These are phyloP conservation scores for Porcisia hertigi DNA, from an alignment of 208 protist genomes.

Conservation along the genomic window DNA sequence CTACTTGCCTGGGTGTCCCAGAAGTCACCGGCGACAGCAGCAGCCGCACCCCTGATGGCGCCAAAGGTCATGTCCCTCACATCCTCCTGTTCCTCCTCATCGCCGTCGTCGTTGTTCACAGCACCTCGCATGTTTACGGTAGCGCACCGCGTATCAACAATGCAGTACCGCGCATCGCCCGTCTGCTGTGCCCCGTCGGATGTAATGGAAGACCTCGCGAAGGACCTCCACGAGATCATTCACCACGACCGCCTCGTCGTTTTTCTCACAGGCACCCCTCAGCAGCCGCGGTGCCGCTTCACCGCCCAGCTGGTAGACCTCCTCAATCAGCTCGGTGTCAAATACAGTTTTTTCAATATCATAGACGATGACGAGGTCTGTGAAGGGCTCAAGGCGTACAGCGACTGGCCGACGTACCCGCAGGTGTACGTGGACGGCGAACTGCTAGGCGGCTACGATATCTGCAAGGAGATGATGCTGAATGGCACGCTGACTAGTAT, in stretches of 20 bases:
- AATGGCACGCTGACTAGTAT: slow-evolving; percentile 67
- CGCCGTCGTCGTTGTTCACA: background rate
- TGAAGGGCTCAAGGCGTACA: slow-evolving; percentile 89
- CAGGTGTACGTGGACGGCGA: slow-evolving; percentile 93
- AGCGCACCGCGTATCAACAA: slow-evolving; percentile 5
- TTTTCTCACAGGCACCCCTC: slow-evolving; percentile 91
- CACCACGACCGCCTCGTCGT: slow-evolving; percentile 74
- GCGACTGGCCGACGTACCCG: slow-evolving; percentile 93
- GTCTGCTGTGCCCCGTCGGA: slow-evolving; percentile 39
- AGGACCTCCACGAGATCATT: slow-evolving; percentile 73
- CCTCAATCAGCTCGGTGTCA: slow-evolving; percentile 66
- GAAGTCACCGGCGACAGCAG: background rate
- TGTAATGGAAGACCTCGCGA: slow-evolving; percentile 57
- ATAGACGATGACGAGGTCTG: slow-evolving; percentile 88
- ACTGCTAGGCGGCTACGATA: slow-evolving; percentile 91
- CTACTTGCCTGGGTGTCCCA: background rate
- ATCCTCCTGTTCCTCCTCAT: background rate
- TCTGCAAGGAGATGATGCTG: slow-evolving; percentile 85
- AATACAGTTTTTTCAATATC: slow-evolving; percentile 91
- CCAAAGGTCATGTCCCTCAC: background rate
- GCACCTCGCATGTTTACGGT: background rate
- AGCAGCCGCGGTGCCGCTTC: slow-evolving; percentile 89
- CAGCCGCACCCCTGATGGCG: background rate
- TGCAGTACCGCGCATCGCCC: slow-evolving; percentile 26
- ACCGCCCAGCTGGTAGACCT: slow-evolving; percentile 83